Conservation (phyloP, 192 early-diverging fungal genomes). For the Lunasporangiospora selenospora region DNA sequence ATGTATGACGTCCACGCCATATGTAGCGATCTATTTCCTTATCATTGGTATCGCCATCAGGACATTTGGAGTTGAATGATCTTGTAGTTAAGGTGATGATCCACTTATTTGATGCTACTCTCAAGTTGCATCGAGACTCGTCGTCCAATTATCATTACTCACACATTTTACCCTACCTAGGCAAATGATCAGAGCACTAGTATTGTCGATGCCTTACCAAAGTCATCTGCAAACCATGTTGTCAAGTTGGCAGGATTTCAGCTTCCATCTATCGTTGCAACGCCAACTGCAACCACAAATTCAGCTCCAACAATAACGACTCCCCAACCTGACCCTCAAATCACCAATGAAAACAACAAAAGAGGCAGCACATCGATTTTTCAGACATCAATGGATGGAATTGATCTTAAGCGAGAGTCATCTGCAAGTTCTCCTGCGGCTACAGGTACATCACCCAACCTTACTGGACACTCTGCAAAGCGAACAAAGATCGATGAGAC, state of each 20-base stretch:
- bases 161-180: conserved; percentile 26
- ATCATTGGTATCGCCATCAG: conserved; percentile 28
- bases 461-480: conserved; percentile 26
- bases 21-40: conserved; percentile 38
- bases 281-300: conserved; percentile 12
- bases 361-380: conserved; percentile 5
- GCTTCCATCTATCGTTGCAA: conserved; percentile 33
- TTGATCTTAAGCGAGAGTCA: conserved; percentile 41
- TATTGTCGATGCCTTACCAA: conserved; percentile 32
- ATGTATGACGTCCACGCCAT: conserved; percentile 29
- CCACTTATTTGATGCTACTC: background rate
- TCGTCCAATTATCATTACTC: background rate
- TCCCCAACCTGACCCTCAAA: background rate
- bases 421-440: conserved; percentile 38
- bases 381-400: background rate
- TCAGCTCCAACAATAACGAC: conserved; percentile 20
- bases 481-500: conserved; percentile 28
- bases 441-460: conserved; percentile 26
- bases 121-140: background rate
- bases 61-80: conserved; percentile 24
- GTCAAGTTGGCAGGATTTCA: conserved; percentile 60
- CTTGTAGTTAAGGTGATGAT: conserved; percentile 23
- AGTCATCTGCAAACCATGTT: conserved; percentile 31
- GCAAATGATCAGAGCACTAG: conserved; percentile 34
- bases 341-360: background rate